phyloP scores from a whole-genome alignment of 495 filamentous ascomycete species.

The Daldinia caldariorum region DNA sequence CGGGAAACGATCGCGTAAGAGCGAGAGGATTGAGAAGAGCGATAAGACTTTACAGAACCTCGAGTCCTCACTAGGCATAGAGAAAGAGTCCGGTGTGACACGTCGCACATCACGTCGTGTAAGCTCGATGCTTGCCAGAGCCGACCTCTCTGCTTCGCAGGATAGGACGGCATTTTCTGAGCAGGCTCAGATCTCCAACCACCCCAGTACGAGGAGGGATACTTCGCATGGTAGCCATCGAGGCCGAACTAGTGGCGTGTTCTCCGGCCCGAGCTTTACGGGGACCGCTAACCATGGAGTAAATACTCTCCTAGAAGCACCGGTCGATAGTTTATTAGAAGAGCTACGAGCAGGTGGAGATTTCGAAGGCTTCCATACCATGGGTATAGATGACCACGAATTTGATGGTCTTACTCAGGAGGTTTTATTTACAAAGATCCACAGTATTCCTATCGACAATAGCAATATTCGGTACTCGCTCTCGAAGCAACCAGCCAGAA shows the following conservation, averaged over 20 bases:
- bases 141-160: conserved; percentile 81
- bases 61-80: conserved; percentile 78
- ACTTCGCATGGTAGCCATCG: conserved; percentile 80
- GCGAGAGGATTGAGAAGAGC: conserved; percentile 55
- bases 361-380: conserved; percentile 73
- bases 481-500: conserved; percentile 58
- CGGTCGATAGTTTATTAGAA: conserved; percentile 77
- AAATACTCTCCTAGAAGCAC: conserved; percentile 69
- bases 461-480: conserved; percentile 66
- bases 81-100: conserved; percentile 65
- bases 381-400: conserved; percentile 75
- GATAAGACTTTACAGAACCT: conserved; percentile 66
- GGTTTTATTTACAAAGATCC: conserved; percentile 75
- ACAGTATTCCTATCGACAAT: conserved; percentile 72
- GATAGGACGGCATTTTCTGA: conserved; percentile 80
- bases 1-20: conserved; percentile 56
- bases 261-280: conserved; percentile 50
- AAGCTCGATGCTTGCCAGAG: conserved; percentile 90
- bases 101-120: conserved; percentile 83
- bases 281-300: conserved; percentile 52
- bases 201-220: conserved; percentile 62
- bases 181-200: conserved; percentile 62
- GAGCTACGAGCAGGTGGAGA: conserved; percentile 69
- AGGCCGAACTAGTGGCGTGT: conserved; percentile 67
- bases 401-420: conserved; percentile 77